These are phyloP conservation scores for Candida nemodendra DNA, from an alignment of 805 yeast species.

Conservation along the genomic window DNA sequence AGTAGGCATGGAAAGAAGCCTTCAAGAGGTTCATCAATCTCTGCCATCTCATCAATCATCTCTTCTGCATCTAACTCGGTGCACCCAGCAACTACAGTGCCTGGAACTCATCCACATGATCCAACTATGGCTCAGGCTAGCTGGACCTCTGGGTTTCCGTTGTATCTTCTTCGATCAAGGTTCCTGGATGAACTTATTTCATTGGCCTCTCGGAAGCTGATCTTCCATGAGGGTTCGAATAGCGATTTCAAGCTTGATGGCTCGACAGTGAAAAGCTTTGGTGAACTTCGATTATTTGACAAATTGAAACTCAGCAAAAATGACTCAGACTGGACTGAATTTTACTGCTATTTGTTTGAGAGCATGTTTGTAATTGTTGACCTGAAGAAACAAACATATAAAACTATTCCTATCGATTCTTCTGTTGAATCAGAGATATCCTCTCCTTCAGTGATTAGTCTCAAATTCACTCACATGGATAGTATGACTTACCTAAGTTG, in stretches of 20 bases:
- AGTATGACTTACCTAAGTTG: constrained; percentile 10
- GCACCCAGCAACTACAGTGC: constrained; percentile 13
- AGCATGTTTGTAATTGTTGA: constrained; percentile 24
- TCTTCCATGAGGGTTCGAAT: constrained; percentile 1
- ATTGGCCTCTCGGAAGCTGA: constrained; percentile 13
- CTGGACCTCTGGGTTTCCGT: constrained; percentile 19
- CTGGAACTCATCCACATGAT: constrained; percentile 1
- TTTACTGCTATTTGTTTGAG: constrained; percentile 31
- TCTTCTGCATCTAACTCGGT: constrained; percentile 28
- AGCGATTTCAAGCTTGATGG: constrained; percentile 12
- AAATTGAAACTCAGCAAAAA: constrained; percentile 17
- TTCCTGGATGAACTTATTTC: constrained; percentile 22
- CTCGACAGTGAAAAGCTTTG: constrained; percentile 24
- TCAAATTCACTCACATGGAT: constrained; percentile 2
- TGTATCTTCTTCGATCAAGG: constrained; percentile 20
- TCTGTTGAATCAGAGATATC: constrained; percentile 16
- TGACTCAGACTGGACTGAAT: constrained; percentile 8
- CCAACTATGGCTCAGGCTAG: constrained; percentile 1
- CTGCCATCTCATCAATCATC: constrained; percentile 34
- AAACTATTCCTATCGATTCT: constrained; percentile 15
- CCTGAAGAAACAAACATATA: constrained; percentile 4
- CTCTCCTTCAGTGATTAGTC: constrained; percentile 15
- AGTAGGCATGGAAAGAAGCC: constrained; percentile 26
- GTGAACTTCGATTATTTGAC: constrained; percentile 32
- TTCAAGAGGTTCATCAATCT: constrained; percentile 34